phyloP scores from a whole-genome alignment of 1,139 yeast species.

The Nakaseomyces uthaithaninus region DNA sequence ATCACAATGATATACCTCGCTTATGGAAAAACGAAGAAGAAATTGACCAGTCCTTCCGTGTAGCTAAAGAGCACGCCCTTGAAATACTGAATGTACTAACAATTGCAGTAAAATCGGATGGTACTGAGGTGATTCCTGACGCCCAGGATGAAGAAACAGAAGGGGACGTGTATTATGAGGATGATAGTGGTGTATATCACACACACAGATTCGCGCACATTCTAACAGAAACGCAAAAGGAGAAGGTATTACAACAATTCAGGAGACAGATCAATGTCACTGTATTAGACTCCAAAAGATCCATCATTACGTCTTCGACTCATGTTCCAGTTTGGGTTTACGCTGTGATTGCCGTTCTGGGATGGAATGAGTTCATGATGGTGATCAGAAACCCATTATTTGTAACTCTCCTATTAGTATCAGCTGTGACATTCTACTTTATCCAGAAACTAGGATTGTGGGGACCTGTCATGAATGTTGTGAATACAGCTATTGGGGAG shows the following conservation, averaged over 20 bases:
- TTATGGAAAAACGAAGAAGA: slow-evolving; percentile 72
- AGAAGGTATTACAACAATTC: slow-evolving; percentile 50
- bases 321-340: slow-evolving; percentile 82
- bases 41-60: slow-evolving; percentile 55
- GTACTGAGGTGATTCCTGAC: slow-evolving; percentile 50
- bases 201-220: slow-evolving; percentile 46
- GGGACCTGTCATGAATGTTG: slow-evolving; percentile 63
- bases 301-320: slow-evolving; percentile 60
- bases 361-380: slow-evolving; percentile 95
- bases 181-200: slow-evolving; percentile 32
- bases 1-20: slow-evolving; percentile 71
- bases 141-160: slow-evolving; percentile 37
- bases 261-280: slow-evolving; percentile 73
- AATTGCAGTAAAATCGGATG: slow-evolving; percentile 46
- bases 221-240: slow-evolving; percentile 50
- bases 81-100: slow-evolving; percentile 53
- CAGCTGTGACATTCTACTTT: slow-evolving; percentile 56
- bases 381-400: slow-evolving; percentile 75
- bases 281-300: slow-evolving; percentile 77
- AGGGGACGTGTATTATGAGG: slow-evolving; percentile 38
- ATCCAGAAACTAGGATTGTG: slow-evolving; percentile 65
- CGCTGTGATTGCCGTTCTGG: slow-evolving; percentile 60
- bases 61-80: slow-evolving; percentile 52
- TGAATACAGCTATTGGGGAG: slow-evolving; percentile 50
- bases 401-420: slow-evolving; percentile 48